Base-by-base conservation (phyloP, 805 yeast genomes). In the Cyberlindnera japonica region DNA sequence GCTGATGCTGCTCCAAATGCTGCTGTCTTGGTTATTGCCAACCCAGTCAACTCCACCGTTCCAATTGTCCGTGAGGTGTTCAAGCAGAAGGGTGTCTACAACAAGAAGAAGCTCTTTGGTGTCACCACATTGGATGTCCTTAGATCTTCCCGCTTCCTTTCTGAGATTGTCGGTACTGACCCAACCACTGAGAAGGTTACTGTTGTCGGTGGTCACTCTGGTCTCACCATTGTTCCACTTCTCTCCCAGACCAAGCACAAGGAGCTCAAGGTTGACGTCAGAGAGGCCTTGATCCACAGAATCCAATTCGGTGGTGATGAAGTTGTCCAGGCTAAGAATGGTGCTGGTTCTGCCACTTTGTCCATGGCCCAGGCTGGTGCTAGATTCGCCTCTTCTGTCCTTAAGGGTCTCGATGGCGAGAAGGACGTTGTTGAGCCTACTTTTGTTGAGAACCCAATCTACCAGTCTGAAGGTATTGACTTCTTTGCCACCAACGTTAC, bases 191-290 rank as follows among this genome's bases (percentile, higher is more conserved):
- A 85, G 75, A 71, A 67, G 53, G 86, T 89, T 51, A 77, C 87
- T 52, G 96, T 90, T 61, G 91, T 90, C 52, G 97, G 97, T 65
- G 97, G 97, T 58, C 97, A 89, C 81, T 87, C 96, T 45, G 97
- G 97, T 69, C 81, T 83, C 64, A 90, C 97, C 67, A 89, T 89
- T 68, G 95, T 89, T 47, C 97, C 97, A 62, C 73, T 90, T 67
- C 71, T 89, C 64, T 85, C 95, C 48, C 95, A 84, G 72, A 74
- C 93, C 54, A 75, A 69, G 68, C 87, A 83, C 75, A 75, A 75
- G 63, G 55, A 68, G 20, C 69, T 83, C 63, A 69, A 77, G 56
- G 78, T 75, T 53, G 91, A 84, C 63, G 72, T 68, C 69, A 75
- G 75, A 59, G 82, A 77, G 36, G 68, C 72, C 20, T 74, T 88